Conservation (phyloP, 2,329 filamentous ascomycete genomes). For the Penicillium sumatraense region DNA sequence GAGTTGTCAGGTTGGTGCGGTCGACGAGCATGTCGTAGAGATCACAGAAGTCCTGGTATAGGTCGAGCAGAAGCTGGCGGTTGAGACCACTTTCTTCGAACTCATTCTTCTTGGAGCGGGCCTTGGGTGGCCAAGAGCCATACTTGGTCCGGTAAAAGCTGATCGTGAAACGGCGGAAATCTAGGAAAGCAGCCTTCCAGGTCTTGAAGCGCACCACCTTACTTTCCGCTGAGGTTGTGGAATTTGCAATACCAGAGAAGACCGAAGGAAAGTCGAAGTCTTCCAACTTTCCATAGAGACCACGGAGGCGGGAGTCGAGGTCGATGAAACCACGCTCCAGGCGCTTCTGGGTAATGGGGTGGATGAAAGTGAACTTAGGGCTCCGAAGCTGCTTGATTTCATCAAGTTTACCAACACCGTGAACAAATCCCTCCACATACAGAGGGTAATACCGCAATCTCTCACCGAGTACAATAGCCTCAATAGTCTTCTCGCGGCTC, state of each 20-base stretch:
- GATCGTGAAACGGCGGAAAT: constrained; percentile 74
- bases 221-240: constrained; percentile 75
- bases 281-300: constrained; percentile 73
- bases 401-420: constrained; percentile 83
- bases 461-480: constrained; percentile 87
- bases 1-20: constrained; percentile 74
- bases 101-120: constrained; percentile 86
- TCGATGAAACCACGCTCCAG: constrained; percentile 83
- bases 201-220: constrained; percentile 80
- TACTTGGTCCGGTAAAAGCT: constrained; percentile 70
- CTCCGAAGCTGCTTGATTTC: constrained; percentile 71
- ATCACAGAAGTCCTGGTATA: constrained; percentile 84
- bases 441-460: constrained; percentile 79
- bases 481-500: constrained; percentile 86
- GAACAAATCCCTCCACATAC: constrained; percentile 90
- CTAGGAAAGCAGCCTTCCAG: constrained; percentile 77
- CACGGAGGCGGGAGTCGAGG: constrained; percentile 71
- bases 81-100: constrained; percentile 88
- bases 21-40: constrained; percentile 91
- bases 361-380: constrained; percentile 72
- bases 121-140: constrained; percentile 88
- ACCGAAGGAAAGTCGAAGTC: constrained; percentile 90
- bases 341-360: constrained; percentile 72
- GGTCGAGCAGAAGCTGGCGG: constrained; percentile 74
- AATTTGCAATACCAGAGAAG: constrained; percentile 86